These are phyloP conservation scores for Crepidotus sp. DNA, from an alignment of 1,284 basidiomycete genomes.

Conservation along the genomic window DNA sequence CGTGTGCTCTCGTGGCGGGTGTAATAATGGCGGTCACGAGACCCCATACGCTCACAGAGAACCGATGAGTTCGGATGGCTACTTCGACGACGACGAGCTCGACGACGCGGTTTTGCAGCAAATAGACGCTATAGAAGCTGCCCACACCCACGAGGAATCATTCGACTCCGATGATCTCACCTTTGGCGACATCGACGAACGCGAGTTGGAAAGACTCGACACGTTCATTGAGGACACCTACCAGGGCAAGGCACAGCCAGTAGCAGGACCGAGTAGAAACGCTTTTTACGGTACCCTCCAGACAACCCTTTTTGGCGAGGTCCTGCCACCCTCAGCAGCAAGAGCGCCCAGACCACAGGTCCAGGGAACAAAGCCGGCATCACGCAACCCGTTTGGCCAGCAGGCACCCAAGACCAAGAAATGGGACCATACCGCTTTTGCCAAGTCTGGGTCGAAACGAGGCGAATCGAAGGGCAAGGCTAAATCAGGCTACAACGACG, in stretches of 20 bases:
- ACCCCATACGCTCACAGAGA: not conserved
- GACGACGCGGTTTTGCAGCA: conserved; percentile 46
- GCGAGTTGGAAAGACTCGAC: conserved; percentile 46
- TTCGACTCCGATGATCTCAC: conserved; percentile 41
- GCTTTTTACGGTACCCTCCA: conserved; percentile 40
- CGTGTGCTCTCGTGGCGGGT: no score
- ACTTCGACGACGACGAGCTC: conserved; percentile 51
- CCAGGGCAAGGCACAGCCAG: conserved; percentile 26
- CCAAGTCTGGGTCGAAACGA: conserved; percentile 59
- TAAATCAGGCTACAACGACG: conserved; percentile 31
- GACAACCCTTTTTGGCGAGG: conserved; percentile 56
- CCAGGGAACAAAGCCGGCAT: conserved; percentile 21
- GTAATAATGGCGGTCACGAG: not conserved
- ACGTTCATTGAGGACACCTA: conserved; percentile 39
- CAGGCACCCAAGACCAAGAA: conserved; percentile 59
- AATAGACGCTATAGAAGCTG: conserved; percentile 61
- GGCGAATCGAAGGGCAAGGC: conserved; percentile 42
- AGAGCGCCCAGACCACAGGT: conserved; percentile 17
- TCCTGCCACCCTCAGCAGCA: conserved; percentile 31
- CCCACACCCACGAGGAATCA: conserved; percentile 38
- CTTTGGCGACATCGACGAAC: conserved; percentile 39
- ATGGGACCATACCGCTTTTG: conserved; percentile 83
- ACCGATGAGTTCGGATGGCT: conserved; percentile 61
- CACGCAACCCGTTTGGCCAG: conserved; percentile 40
- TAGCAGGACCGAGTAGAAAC: conserved; percentile 36